Evolutionary conservation across 169 alveolate species (phyloP), one percentile per base, ranked within the genome.

Genomic region (Plasmodium malariae): DNA sequence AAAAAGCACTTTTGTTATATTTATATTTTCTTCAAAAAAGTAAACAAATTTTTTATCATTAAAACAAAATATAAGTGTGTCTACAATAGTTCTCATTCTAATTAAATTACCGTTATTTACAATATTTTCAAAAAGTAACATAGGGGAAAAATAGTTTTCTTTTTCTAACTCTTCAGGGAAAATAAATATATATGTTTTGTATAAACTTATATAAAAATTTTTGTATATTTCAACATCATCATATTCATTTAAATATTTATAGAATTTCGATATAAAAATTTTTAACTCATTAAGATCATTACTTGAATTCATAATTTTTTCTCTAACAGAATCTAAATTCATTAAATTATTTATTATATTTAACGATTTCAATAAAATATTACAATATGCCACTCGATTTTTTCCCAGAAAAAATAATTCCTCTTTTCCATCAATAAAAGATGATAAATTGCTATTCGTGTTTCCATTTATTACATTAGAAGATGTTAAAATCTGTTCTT

Each of bases 1-100:
- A 43, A 88, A 87, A 34, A 91, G 92, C 14, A 89, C 91, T 69
- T 89, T 94, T 21, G 91, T 74, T 55, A 92, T 87, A 70, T 92
- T 94, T 85, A 94, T 89, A 57, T 91, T 92, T 49, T 89, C 94
- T 51, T 89, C 94, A 51, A 91, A 94, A 60, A 83, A 93, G 37
- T 74, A 72, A 19, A 72, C 90, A 87, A 93, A 92, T 70, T 88
- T 90, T 54, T 71, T 74, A 88, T 94, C 95, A 74, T 91, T 86
- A 91, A 94, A 72, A 73, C 95, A 92, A 43, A 73, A 54, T 48
- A 86, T 89, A 28, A 94, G 95, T 34, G 93, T 88, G 71, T 73
- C 76, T 65, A 80, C 92, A 55, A 94, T 74, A 55, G 93, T 89
- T 86, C 88, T 74, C 70, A 93, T 74, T 51, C 93, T 92, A 3